Evolutionary conservation across 441 rosid genomes (phyloP).

Genomic region (Adansonia rubrostipa): DNA sequence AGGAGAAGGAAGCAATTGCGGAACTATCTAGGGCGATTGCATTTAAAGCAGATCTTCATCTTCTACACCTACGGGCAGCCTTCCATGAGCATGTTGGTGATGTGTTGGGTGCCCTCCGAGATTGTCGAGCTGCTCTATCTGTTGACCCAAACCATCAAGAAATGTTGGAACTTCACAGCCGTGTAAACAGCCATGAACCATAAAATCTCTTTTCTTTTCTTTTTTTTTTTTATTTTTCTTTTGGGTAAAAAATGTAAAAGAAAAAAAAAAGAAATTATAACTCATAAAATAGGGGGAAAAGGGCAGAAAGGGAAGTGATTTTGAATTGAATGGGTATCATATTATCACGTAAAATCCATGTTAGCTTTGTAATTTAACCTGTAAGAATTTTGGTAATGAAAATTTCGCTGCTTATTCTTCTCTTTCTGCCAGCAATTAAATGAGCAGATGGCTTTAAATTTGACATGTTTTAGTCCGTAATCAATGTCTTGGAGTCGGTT

Average conservation of each 20-base stretch:
- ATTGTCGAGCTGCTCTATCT: constrained; percentile 58
- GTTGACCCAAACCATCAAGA: constrained; percentile 94
- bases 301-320: not conserved
- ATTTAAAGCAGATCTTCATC: constrained; percentile 93
- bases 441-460: too few species aligned
- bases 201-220: constrained; percentile 4
- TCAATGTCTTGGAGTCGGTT: too few species aligned
- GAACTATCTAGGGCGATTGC: constrained; percentile 89
- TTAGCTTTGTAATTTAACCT: constrained; percentile 32
- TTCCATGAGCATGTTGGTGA: constrained; percentile 88
- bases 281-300: not conserved
- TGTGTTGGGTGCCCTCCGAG: constrained; percentile 68
- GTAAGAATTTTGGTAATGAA: constrained; percentile 27
- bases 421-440: too few species aligned
- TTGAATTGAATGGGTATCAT: not conserved
- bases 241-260: not conserved
- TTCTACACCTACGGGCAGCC: constrained; percentile 89
- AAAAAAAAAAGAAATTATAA: not conserved
- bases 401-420: not conserved
- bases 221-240: not conserved
- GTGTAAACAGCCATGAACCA: constrained; percentile 94
- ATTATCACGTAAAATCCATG: constrained; percentile 23
- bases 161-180: constrained; percentile 88
- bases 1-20: constrained; percentile 87
- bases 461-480: too few species aligned